Percentiles rank a stretch among this genome's conserved stretches.
These are phyloP conservation scores for Phlebiopsis gigantea DNA, from an alignment of 768 basidiomycete species.

Conservation along the genomic window DNA sequence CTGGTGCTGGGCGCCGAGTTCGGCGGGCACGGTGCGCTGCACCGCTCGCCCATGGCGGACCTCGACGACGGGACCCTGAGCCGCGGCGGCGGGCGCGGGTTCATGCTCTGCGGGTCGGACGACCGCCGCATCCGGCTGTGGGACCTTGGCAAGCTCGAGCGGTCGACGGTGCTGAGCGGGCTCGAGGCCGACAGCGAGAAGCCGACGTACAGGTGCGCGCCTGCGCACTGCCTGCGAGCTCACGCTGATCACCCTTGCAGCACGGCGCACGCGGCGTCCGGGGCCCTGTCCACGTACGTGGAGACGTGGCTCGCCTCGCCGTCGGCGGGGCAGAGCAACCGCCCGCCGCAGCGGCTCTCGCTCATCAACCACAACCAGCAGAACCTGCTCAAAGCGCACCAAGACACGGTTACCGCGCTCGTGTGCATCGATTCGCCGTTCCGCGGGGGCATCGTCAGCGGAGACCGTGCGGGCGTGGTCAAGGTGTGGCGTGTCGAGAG, in stretches of 20 bases:
- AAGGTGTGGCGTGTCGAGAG: slow-evolving; percentile 84
- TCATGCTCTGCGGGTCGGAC: slow-evolving; percentile 84
- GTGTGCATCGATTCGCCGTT: slow-evolving; percentile 90
- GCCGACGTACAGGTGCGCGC: slow-evolving; percentile 67
- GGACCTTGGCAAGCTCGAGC: slow-evolving; percentile 73
- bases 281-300: slow-evolving; percentile 42
- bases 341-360: slow-evolving; percentile 71
- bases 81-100: slow-evolving; percentile 43
- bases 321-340: slow-evolving; percentile 45
- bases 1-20: slow-evolving; percentile 73
- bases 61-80: background rate
- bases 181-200: slow-evolving; percentile 69
- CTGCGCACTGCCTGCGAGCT: background rate
- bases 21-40: slow-evolving; percentile 54
- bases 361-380: slow-evolving; percentile 81
- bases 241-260: background rate
- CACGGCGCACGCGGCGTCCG: background rate
- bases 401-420: slow-evolving; percentile 84
- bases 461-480: slow-evolving; percentile 82
- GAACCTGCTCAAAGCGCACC: slow-evolving; percentile 79
- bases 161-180: slow-evolving; percentile 77
- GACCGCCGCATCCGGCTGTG: slow-evolving; percentile 85
- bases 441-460: slow-evolving; percentile 87
- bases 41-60: slow-evolving; percentile 21
- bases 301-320: slow-evolving; percentile 56